These are phyloP conservation scores for Aspergillus affinis DNA, from an alignment of 495 filamentous ascomycete genomes.

Conservation along the genomic window DNA sequence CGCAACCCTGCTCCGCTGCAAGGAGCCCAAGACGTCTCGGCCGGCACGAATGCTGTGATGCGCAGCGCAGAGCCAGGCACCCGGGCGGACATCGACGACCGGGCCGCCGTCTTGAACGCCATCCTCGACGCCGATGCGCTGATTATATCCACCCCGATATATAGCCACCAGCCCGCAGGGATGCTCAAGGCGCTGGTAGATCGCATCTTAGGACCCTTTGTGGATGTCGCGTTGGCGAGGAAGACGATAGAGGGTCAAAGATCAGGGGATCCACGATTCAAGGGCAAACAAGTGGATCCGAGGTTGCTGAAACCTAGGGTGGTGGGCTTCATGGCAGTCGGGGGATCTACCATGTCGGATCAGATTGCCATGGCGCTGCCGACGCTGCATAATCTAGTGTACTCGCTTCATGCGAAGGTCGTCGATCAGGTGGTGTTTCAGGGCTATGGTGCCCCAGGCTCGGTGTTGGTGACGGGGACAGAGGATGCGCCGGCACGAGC, in stretches of 20 bases:
- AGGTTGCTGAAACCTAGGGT: conserved; percentile 1
- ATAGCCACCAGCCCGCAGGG: background rate
- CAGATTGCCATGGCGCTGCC: conserved; percentile 7
- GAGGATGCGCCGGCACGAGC: background rate
- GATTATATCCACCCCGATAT: background rate
- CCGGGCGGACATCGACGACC: background rate
- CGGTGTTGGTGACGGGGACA: background rate
- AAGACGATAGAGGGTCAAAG: background rate
- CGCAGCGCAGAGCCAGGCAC: background rate
- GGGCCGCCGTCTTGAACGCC: background rate
- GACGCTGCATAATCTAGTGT: background rate
- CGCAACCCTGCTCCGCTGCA: background rate
- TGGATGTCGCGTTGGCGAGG: background rate
- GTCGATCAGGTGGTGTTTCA: background rate
- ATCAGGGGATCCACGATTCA: background rate
- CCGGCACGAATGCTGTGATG: background rate
- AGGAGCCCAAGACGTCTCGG: background rate
- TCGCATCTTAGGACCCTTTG: background rate
- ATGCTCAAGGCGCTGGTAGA: conserved; percentile 1
- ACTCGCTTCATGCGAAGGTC: conserved; percentile 4
- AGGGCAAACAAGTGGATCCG: conserved; percentile 2
- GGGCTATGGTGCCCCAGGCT: background rate
- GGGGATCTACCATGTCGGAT: conserved; percentile 1
- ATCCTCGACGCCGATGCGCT: conserved; percentile 5
- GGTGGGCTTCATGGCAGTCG: background rate